phyloP scores from a whole-genome alignment of 768 basidiomycete species.

The Podaxis mareebaensis region DNA sequence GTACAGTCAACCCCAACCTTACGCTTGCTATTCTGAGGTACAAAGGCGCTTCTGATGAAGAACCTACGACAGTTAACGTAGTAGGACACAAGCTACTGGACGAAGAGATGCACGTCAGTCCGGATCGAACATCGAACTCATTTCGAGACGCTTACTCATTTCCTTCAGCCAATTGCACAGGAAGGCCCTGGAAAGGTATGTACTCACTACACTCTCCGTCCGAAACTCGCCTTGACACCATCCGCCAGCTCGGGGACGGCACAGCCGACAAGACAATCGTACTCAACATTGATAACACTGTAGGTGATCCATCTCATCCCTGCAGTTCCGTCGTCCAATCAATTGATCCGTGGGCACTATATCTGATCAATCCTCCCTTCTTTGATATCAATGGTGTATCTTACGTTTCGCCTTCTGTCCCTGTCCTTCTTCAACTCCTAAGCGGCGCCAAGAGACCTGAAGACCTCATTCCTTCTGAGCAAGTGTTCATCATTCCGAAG shows the following conservation, averaged over 20 bases:
- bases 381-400: slow-evolving; percentile 21
- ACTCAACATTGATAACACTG: background rate
- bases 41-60: slow-evolving; percentile 34
- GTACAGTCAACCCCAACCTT: slow-evolving; percentile 28
- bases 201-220: background rate
- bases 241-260: slow-evolving; percentile 9
- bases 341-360: slow-evolving; percentile 17
- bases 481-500: slow-evolving; percentile 26
- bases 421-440: slow-evolving; percentile 39
- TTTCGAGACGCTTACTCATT: slow-evolving; percentile 11
- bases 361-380: slow-evolving; percentile 15
- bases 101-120: slow-evolving; percentile 5
- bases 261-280: slow-evolving; percentile 31
- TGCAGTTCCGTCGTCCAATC: background rate
- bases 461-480: slow-evolving; percentile 26
- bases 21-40: slow-evolving; percentile 45
- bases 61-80: slow-evolving; percentile 29
- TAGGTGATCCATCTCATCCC: background rate
- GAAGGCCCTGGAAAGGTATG: slow-evolving; percentile 2
- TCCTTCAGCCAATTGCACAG: slow-evolving; percentile 18
- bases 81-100: slow-evolving; percentile 16
- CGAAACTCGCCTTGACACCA: background rate
- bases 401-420: slow-evolving; percentile 32
- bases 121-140: background rate
- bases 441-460: slow-evolving; percentile 27